Conservation (phyloP, 352 stramenopile species). For the Globisporangium emineosum region DNA sequence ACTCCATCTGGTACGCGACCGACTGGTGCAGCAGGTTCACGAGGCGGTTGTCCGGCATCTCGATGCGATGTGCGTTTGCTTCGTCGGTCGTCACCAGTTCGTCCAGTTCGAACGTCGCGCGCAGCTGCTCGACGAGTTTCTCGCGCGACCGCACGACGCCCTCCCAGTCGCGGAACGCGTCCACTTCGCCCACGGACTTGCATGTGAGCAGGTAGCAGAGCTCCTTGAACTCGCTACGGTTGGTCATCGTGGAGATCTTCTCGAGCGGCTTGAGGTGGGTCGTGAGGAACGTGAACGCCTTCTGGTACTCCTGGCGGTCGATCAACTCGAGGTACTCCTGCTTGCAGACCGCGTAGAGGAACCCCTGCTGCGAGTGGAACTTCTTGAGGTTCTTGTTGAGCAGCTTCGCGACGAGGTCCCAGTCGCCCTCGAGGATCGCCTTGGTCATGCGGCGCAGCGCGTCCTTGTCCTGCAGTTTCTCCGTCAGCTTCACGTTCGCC, state of each 20-base stretch:
- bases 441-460: conserved; percentile 68
- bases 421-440: conserved; percentile 81
- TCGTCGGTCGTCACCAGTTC: conserved; percentile 57
- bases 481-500: conserved; percentile 79
- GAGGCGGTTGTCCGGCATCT: conserved; percentile 70
- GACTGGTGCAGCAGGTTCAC: conserved; percentile 82
- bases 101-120: conserved; percentile 78
- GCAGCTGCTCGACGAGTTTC: conserved; percentile 82
- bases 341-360: conserved; percentile 87
- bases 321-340: conserved; percentile 89
- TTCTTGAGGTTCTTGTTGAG: conserved; percentile 79
- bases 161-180: conserved; percentile 85
- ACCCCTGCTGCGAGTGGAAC: conserved; percentile 81
- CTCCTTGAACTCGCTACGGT: conserved; percentile 86
- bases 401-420: conserved; percentile 82
- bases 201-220: conserved; percentile 89
- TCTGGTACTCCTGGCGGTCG: conserved; percentile 86
- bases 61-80: conserved; percentile 26
- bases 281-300: conserved; percentile 87
- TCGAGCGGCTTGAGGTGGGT: conserved; percentile 88
- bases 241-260: conserved; percentile 67
- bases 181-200: conserved; percentile 80
- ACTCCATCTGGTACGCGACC: conserved; percentile 90
- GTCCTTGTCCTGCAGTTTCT: conserved; percentile 69
- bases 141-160: conserved; percentile 73